Evolutionary conservation across 2,329 filamentous ascomycete genomes (phyloP), one percentile per base, ranked within the genome.

Genomic region (Venturia nashicola): DNA sequence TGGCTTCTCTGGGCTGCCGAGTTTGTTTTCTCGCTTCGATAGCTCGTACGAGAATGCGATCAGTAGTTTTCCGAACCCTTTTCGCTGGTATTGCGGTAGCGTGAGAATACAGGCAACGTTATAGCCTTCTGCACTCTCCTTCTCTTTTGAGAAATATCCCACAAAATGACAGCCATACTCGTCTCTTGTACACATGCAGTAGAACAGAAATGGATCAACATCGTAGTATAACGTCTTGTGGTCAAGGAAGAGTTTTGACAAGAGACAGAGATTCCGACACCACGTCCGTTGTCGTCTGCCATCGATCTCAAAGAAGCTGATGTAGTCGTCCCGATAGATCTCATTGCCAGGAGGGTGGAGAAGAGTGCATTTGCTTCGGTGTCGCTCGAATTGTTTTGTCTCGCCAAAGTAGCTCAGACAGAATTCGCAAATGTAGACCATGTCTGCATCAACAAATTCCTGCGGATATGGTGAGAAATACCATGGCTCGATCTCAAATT

Each of bases 111-210:
- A 99, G 5, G 94, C 95, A 40, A 99, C 88, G 72, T 99, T 99
- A 82, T 97, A 99, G 39, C 90, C 91, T 70, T 99, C 95, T 0
- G 91, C 91, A 46, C 89, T 93, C 75, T 99, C 94, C 70, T 99
- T 99, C 75, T 99, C 94, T 74, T 99, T 99, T 64, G 90, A 96
- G 75, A 99, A 99, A 73, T 97, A 99, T n/a, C 94, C 94, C n/a
- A 99, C 90, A 61, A 99, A 83, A 72, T 97, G 94, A 70, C 89
- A 94, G 16, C 94, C 94, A 70, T 91, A 87, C 61, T 96, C 91
- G 67, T 92, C 90, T 68, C 89, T 86, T 48, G 87, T 88, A 34
- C 90, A 90, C 93, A 99, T 97, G 74, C 96, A 93, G 76, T 99
- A 99, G 79, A 99, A 99, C 43, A 99, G 78, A 73, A 99, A 99